These are phyloP conservation scores for Auriscalpium vulgare DNA, from an alignment of 768 basidiomycete species.

Conservation along the genomic window DNA sequence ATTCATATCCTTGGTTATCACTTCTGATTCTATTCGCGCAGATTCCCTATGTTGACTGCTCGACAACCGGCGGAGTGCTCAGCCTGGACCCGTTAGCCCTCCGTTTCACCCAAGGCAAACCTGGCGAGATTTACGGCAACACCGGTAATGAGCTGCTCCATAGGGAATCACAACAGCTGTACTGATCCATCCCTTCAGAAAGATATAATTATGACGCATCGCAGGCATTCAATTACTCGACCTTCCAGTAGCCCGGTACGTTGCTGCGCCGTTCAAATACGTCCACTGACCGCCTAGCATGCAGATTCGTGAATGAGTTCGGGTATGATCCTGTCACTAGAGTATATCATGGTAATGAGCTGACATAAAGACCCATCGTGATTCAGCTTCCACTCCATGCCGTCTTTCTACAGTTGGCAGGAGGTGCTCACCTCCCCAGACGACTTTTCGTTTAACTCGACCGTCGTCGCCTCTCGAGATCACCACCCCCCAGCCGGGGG, in stretches of 20 bases:
- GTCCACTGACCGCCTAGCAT: background rate
- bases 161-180: background rate
- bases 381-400: too few species aligned
- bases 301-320: slow-evolving; percentile 40
- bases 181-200: slow-evolving; percentile 24
- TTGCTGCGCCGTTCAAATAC: background rate
- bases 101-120: slow-evolving; percentile 40
- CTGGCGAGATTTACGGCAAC: slow-evolving; percentile 48
- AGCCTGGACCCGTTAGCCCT: slow-evolving; percentile 46
- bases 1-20: background rate
- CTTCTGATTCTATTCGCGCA: background rate
- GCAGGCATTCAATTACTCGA: slow-evolving; percentile 44
- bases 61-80: slow-evolving; percentile 48
- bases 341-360: too few species aligned
- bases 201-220: slow-evolving; percentile 48
- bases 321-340: too few species aligned
- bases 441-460: too few species aligned
- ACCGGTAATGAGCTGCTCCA: slow-evolving; percentile 24
- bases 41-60: slow-evolving; percentile 46
- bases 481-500: too few species aligned
- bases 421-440: too few species aligned
- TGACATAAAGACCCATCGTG: too few species aligned
- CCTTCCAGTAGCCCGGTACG: slow-evolving; percentile 39
- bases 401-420: too few species aligned
- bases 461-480: too few species aligned